Evolutionary conservation across 2,329 filamentous ascomycete genomes (phyloP).

Genomic region (Tolypocladium cylindrosporum): DNA sequence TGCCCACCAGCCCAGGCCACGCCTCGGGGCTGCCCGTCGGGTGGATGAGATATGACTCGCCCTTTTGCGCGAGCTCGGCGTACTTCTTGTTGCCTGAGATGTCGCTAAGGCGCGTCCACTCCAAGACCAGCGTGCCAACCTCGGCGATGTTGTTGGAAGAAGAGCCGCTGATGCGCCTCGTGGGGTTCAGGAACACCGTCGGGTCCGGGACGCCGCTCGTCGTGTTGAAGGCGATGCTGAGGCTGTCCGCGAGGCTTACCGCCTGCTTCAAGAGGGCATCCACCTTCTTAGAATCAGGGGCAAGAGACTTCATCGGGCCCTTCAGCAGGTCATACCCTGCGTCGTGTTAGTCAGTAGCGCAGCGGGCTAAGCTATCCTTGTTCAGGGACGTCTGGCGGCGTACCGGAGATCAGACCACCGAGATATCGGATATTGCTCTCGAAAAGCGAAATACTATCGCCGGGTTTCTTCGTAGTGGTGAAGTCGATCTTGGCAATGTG

Average conservation of each 20-base stretch:
- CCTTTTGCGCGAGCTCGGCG: slow-evolving; percentile 54
- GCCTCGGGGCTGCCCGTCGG: slow-evolving; percentile 53
- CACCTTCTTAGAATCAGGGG: slow-evolving; percentile 34
- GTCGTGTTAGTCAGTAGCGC: not conserved
- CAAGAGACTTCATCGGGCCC: slow-evolving; percentile 49
- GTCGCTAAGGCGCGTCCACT: slow-evolving; percentile 76
- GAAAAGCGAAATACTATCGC: slow-evolving; percentile 61
- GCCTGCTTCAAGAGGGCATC: slow-evolving; percentile 57
- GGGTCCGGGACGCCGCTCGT: slow-evolving; percentile 66
- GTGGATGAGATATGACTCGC: slow-evolving; percentile 58
- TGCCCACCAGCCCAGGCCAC: slow-evolving; percentile 68
- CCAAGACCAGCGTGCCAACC: slow-evolving; percentile 67
- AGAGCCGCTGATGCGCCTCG: slow-evolving; percentile 35
- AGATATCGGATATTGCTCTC: slow-evolving; percentile 88
- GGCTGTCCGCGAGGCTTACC: slow-evolving; percentile 55
- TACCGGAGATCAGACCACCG: slow-evolving; percentile 67
- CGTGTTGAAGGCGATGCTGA: slow-evolving; percentile 72
- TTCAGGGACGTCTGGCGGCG: not conserved
- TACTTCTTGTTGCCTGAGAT: slow-evolving; percentile 60
- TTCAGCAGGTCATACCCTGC: slow-evolving; percentile 60
- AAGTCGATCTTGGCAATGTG: slow-evolving; percentile 66
- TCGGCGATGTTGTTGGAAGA: slow-evolving; percentile 64
- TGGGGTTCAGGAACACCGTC: slow-evolving; percentile 48
- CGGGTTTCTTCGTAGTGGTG: slow-evolving; percentile 34
- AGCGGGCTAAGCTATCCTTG: not conserved